Conservation (phyloP, 768 basidiomycete genomes). For the Termitomyces sp. region DNA sequence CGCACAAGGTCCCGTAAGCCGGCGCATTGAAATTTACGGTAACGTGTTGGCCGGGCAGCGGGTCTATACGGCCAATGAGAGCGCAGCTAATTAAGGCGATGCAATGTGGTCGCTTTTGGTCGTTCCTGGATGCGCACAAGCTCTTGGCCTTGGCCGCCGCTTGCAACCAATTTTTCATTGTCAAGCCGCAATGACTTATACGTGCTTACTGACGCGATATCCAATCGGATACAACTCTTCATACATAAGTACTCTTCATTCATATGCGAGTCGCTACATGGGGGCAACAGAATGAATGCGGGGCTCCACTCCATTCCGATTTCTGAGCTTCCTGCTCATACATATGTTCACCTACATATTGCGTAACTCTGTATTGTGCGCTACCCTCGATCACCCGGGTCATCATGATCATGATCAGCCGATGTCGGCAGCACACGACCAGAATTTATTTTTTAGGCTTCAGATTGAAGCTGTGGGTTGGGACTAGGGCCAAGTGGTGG, state of each 20-base stretch:
- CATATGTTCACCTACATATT: neutral
- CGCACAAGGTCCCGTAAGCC: neutral
- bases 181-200: too few relatives aligned
- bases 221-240: neutral
- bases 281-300: neutral
- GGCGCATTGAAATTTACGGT: neutral
- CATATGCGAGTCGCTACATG: too few relatives aligned
- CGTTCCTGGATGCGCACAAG: conserved; percentile 2
- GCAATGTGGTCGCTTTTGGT: neutral
- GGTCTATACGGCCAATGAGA: neutral
- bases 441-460: neutral
- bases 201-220: neutral
- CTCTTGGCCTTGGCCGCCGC: neutral
- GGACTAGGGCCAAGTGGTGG: neutral
- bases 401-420: too few relatives aligned
- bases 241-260: too few relatives aligned
- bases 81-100: too few relatives aligned
- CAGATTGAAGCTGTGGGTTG: too few relatives aligned
- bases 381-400: conserved; percentile 1
- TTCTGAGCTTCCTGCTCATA: too few relatives aligned
- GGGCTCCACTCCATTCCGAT: neutral
- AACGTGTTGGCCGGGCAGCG: too few relatives aligned
- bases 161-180: too few relatives aligned
- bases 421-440: neutral
- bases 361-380: neutral